Evolutionary conservation across 1,284 basidiomycete genomes (phyloP), one percentile per base, ranked within the genome.

Genomic region (Lentinus polychrous): DNA sequence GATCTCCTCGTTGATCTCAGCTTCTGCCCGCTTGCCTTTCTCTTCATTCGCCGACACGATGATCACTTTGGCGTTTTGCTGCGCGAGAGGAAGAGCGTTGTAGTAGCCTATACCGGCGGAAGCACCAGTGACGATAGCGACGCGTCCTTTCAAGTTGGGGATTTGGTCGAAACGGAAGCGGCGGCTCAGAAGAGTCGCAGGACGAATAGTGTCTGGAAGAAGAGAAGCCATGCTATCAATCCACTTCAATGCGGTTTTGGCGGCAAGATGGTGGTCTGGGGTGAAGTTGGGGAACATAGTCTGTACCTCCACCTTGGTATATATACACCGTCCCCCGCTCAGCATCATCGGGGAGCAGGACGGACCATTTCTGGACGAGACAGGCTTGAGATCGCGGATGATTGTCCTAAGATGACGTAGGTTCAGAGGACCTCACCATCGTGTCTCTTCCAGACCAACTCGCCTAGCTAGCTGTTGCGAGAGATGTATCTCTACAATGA

Each of bases 1-100:
- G 49, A 87, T 70, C 55, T 86, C 80, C 23, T 73, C 44, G 46
- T 61, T 61, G 39, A 62, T 60, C 46, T 68, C 65, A 2, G 61
- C 58, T 33, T 71, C 67, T 1, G 60, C 58, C 11, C 57, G 43
- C 38, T 55, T 60, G 32, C 63, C 63, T 43, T 62, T 60, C 38
- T 59, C 55, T 31, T 53, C 53, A 49, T 55, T 59, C 10, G 62
- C 58, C 20, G 62, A 64, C 20, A 63, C 50, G 48, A 64, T 63
- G 50, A 63, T 53, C 37, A 64, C 62, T 10, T 50, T 52, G 15
- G 60, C 58, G 32, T 55, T 54, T 8, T 55, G 57, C 5, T 49
- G 41, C 1, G 63, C 63, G 41, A 65, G 58, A 8, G 54, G 58
- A 20, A 62, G 58, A 1, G 60, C 60, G 43, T 59, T 57, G 47